Evolutionary conservation across 2,329 filamentous ascomycete genomes (phyloP), one percentile per base, ranked within the genome.

Genomic region (Epichloe baconii): DNA sequence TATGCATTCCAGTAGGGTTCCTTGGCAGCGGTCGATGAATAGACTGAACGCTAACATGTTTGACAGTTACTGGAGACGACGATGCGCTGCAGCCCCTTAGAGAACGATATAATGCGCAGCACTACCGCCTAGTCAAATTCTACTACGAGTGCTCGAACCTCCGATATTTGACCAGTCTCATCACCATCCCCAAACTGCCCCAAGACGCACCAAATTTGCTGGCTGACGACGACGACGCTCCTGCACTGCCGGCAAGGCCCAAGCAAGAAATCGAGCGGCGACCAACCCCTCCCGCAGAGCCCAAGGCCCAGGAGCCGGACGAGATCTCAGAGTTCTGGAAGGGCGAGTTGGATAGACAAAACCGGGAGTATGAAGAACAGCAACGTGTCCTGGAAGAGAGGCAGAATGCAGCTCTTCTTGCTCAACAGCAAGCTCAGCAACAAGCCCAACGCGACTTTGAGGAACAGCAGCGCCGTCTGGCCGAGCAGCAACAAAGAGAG

Each of bases 61-160:
- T 11, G 45, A 40, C 53, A 86, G 86, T 88, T 45, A 93, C 93
- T 12, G 91, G 93, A 51, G 93, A 98, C 61, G 86, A 94, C 56
- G 93, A 96, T 54, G 91, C 89, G 6, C 76, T 98, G 45, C 85
- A 90, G 57, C 93, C 91, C 1, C 79, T 98, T 6, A 84, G 91
- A 52, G 80, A 84, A 55, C 79, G 91, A 62, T 98, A 97, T 66
- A 86, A 96, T 66, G 89, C 93, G 14, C 93, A 97, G 64, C 93
- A 98, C 68, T 91, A 97, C 72, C 86, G 93, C 17, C 79, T 98
- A 15, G 86, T 95, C 64, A 93, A 94, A 64, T 98, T 97, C 71
- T 98, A 98, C 71, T 97, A 97, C 69, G 93, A 98, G 70, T 98
- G 93, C 70, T 96, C 93, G 11, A 98, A 97, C 67, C 77, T 98